phyloP scores from a whole-genome alignment of 2,329 filamentous ascomycete genomes.

The Coniochaeta pulveracea region DNA sequence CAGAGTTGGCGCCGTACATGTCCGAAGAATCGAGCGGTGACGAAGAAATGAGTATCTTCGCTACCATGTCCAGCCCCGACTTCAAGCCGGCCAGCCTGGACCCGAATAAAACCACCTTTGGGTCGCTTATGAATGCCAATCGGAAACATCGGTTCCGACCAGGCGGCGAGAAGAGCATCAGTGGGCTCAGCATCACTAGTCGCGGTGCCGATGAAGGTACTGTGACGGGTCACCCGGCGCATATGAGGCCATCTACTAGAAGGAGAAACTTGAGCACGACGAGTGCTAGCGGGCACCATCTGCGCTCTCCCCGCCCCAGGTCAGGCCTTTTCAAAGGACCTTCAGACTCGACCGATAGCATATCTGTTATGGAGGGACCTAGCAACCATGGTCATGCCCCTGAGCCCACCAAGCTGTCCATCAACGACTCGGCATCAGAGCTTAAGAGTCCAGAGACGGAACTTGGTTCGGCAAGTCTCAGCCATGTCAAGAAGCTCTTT shows the following conservation, averaged over 20 bases:
- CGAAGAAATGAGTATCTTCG: conserved; percentile 81
- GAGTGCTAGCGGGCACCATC: conserved; percentile 56
- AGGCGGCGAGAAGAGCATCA: conserved; percentile 65
- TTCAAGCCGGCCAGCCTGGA: conserved; percentile 56
- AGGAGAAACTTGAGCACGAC: conserved; percentile 77
- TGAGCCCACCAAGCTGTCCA: conserved; percentile 42
- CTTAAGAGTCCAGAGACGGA: conserved; percentile 65
- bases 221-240: conserved; percentile 35
- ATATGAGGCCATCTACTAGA: conserved; percentile 25
- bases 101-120: conserved; percentile 62
- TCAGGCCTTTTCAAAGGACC: conserved; percentile 45
- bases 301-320: conserved; percentile 61
- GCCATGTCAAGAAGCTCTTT: conserved; percentile 78
- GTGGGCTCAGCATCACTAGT: conserved; percentile 56
- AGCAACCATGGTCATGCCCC: conserved; percentile 20
- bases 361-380: conserved; percentile 36
- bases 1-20: conserved; percentile 88
- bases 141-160: conserved; percentile 65
- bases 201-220: conserved; percentile 58
- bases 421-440: conserved; percentile 75
- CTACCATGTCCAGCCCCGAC: conserved; percentile 57
- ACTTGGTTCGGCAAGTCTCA: conserved; percentile 75
- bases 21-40: conserved; percentile 93
- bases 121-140: conserved; percentile 58
- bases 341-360: conserved; percentile 37